A percentile compares a stretch with the other conserved stretches of the same genome.
These are phyloP conservation scores for Aspergillus glaucus DNA, from an alignment of 2,329 filamentous ascomycete species.

Conservation along the genomic window DNA sequence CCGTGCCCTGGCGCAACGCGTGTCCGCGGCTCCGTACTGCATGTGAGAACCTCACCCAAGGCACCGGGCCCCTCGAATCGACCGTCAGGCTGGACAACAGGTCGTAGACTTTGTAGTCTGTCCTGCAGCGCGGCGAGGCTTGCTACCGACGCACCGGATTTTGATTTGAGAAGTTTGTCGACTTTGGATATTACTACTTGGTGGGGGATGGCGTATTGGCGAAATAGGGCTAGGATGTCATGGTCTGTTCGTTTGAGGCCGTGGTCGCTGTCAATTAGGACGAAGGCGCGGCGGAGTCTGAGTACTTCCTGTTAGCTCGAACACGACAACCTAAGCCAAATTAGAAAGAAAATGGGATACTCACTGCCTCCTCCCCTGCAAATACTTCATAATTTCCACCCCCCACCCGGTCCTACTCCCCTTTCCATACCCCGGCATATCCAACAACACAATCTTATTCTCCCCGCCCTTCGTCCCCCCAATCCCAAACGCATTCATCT, in stretches of 20 bases:
- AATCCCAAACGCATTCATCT: conserved; percentile 62
- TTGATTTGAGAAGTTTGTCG: conserved; percentile 49
- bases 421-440: conserved; percentile 67
- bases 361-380: conserved; percentile 55
- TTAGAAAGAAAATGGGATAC: conserved; percentile 11
- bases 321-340: neutral
- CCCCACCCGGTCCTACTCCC: conserved; percentile 59
- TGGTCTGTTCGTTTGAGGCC: conserved; percentile 58
- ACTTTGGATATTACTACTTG: conserved; percentile 63
- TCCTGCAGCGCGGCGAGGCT: conserved; percentile 31
- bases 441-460: conserved; percentile 53
- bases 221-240: conserved; percentile 51
- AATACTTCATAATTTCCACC: conserved; percentile 61
- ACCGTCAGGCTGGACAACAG: conserved; percentile 40
- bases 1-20: conserved; percentile 25
- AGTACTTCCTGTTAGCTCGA: neutral
- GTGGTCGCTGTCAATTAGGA: conserved; percentile 59
- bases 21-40: conserved; percentile 47
- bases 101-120: conserved; percentile 33
- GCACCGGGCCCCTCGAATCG: conserved; percentile 35
- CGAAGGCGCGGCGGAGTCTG: conserved; percentile 54
- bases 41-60: conserved; percentile 56
- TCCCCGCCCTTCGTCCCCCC: conserved; percentile 42
- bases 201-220: conserved; percentile 52
- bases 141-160: conserved; percentile 21